Evolutionary conservation across 164 flowering plant species (phyloP).

Genomic region (Annona cherimola): DNA sequence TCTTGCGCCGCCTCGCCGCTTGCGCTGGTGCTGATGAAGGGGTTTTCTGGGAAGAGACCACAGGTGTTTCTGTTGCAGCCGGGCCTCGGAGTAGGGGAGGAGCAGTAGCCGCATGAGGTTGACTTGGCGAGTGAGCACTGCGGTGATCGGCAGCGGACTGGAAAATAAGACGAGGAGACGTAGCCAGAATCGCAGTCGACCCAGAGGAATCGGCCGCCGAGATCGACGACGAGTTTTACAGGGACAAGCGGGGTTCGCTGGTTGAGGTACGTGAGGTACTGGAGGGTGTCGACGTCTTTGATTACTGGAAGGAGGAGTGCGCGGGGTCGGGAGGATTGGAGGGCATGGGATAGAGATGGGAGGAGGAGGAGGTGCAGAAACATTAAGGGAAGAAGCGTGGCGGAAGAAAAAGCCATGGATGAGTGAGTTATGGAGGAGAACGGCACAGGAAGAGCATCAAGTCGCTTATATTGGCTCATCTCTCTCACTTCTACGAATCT

Average conservation of each 20-base stretch:
- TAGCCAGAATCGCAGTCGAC: slow-evolving; percentile 5
- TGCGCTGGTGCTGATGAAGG: not conserved
- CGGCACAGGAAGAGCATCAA: not conserved
- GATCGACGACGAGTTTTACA: slow-evolving; percentile 7
- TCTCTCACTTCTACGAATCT: not conserved
- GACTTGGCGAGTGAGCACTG: slow-evolving; percentile 3
- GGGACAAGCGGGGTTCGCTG: slow-evolving; percentile 3
- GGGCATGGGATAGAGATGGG: not conserved
- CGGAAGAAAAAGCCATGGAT: not conserved
- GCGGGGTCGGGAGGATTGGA: slow-evolving; percentile 11
- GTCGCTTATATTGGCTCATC: not conserved
- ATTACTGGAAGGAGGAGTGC: slow-evolving; percentile 14
- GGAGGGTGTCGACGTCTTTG: slow-evolving; percentile 17
- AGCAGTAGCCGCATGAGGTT: not conserved
- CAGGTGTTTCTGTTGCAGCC: slow-evolving; percentile 19
- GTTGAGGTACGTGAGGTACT: slow-evolving; percentile 2
- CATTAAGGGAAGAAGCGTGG: not conserved
- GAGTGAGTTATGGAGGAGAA: not conserved
- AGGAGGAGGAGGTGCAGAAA: not conserved
- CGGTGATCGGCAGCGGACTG: slow-evolving; percentile 7
- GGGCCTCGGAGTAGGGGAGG: slow-evolving; percentile 3
- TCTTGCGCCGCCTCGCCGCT: slow-evolving; percentile 15
- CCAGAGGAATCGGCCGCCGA: slow-evolving; percentile 5
- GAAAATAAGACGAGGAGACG: not conserved
- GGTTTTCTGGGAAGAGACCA: slow-evolving; percentile 4